Conservation (phyloP, 495 filamentous ascomycete genomes). For the Hyaloscypha finlandica region DNA sequence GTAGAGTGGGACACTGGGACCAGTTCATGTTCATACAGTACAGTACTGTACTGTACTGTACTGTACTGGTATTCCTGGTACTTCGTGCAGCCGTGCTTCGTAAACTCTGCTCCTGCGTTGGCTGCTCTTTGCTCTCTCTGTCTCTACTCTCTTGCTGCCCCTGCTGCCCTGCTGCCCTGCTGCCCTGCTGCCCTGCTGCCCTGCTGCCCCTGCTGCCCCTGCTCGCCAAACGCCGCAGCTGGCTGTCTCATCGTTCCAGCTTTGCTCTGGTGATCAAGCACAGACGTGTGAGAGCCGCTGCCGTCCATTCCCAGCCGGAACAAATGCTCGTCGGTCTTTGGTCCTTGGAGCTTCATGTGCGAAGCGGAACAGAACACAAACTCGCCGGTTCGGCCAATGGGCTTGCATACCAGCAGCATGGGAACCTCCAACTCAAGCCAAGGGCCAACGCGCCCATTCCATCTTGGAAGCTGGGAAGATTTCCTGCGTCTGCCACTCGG, state of each 20-base stretch:
- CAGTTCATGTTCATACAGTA: no score
- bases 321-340: not conserved
- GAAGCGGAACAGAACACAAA: not conserved
- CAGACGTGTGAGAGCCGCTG: not conserved
- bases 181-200: not conserved
- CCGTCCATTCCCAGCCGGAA: not conserved
- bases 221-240: constrained; percentile 3
- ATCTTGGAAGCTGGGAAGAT: constrained; percentile 13
- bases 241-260: constrained; percentile 1
- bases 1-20: no score
- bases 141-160: no score
- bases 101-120: not conserved
- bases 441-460: constrained; percentile 6
- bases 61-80: no score
- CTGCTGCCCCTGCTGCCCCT: not conserved
- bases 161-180: no score
- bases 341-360: constrained; percentile 2
- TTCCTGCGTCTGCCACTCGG: constrained; percentile 11
- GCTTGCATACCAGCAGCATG: constrained; percentile 14
- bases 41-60: no score
- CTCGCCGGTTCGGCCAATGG: not conserved
- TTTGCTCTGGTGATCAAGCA: constrained; percentile 7
- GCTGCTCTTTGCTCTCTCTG: no score
- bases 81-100: not conserved
- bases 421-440: constrained; percentile 13